These are phyloP conservation scores for Afroboletus lepidellus DNA, from an alignment of 1,284 basidiomycete species.

Conservation along the genomic window DNA sequence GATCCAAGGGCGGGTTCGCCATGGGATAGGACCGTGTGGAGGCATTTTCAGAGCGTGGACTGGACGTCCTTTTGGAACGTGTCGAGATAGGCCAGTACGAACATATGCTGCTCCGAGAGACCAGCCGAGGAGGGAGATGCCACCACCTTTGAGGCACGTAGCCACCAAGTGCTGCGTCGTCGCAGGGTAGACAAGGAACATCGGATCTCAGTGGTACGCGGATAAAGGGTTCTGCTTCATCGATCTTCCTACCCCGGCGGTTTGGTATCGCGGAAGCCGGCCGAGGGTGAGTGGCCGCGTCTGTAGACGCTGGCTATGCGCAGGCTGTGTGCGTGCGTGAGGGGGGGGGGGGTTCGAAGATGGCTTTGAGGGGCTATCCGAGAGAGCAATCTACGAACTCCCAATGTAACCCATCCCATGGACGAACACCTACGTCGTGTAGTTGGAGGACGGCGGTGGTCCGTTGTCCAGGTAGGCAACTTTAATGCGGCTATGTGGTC, in stretches of 20 bases:
- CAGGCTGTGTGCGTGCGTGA: slow-evolving; percentile 23
- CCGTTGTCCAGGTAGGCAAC: slow-evolving; percentile 25
- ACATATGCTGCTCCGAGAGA: slow-evolving; percentile 21
- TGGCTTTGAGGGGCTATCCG: background rate
- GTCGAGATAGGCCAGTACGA: slow-evolving; percentile 24
- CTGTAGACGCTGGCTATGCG: slow-evolving; percentile 28
- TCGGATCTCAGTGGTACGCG: slow-evolving; percentile 24
- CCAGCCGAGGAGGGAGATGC: slow-evolving; percentile 28
- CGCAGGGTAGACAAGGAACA: slow-evolving; percentile 25
- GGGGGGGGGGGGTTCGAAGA: slow-evolving; percentile 24
- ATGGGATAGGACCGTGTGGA: slow-evolving; percentile 27
- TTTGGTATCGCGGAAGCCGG: slow-evolving; percentile 16
- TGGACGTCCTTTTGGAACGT: slow-evolving; percentile 7
- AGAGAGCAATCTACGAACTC: slow-evolving; percentile 11
- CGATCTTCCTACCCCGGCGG: slow-evolving; percentile 15
- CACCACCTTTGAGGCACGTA: slow-evolving; percentile 6
- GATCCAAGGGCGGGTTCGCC: no score
- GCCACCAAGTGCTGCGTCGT: slow-evolving; percentile 14
- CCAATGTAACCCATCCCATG: slow-evolving; percentile 26
- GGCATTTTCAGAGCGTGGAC: slow-evolving; percentile 19
- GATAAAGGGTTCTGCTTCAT: slow-evolving; percentile 19
- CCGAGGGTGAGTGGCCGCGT: slow-evolving; percentile 29
- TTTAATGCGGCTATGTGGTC: no score
- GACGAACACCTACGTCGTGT: slow-evolving; percentile 27
- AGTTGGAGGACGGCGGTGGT: slow-evolving; percentile 14